Base-by-base conservation (phyloP, 2,329 filamentous ascomycete genomes). In the Westerdykella ornata region DNA sequence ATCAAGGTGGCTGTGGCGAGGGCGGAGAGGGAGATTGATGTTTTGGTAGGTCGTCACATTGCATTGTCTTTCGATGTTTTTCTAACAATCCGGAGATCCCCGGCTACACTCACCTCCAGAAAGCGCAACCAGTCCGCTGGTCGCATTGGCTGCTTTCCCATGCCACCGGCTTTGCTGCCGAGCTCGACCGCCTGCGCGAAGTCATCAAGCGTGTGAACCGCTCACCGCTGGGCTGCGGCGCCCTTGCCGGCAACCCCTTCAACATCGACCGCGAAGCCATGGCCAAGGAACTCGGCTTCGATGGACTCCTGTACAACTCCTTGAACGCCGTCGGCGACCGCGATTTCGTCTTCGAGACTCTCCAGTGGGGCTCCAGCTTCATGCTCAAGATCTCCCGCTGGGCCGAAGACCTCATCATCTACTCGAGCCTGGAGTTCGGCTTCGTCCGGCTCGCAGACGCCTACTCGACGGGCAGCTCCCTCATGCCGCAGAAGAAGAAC, bases 401-500 rank as follows among this genome's bases (percentile, higher is more conserved):
- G 81, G 78, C 82, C 3, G 86, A 94, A 68, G 88, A 95, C 61
- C 70, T 94, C 45, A 94, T 94, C 68, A 77, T 94, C 59, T 89
- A 90, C 71, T 82, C 76, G 17, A 80, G 82, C 7, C 69, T 80
- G 42, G 85, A 90, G 62, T 92, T 90, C 59, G 78, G 80, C 14
- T 90, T 87, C 61, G 76, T 88, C 29, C 75, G 76, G 44, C 68
- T 92, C 13, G 84, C 85, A 6, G 87, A 94, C 60, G 84, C 84
- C 1, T 92, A 90, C 66, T 81, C 77, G 0, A 90, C 86, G 0
- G 85, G 85, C 4, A 84, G 79, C 51, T 82, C 77, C 3, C 69
- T 88, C 41, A 88, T 89, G 84, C 84, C 85, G 2, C 81, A 92
- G 63, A 90, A 90, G 77, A 88, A 88, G 74, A 89, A 89, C 68